Evolutionary conservation across 2,329 filamentous ascomycete species (phyloP).

Genomic region (Diaporthe helianthi): DNA sequence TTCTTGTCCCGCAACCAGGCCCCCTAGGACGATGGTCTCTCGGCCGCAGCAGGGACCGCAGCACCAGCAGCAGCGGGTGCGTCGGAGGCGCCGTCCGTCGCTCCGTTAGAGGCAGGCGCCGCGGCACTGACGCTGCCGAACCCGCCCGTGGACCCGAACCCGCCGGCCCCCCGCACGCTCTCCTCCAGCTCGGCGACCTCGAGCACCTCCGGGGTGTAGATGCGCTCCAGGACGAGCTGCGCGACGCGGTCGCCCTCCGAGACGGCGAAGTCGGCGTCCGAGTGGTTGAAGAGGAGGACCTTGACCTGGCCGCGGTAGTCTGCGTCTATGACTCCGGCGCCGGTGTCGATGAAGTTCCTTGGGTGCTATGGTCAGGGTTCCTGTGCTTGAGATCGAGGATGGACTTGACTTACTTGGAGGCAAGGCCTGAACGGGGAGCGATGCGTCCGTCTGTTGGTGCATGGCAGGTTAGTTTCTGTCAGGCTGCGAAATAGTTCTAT

Average conservation of each 20-base stretch:
- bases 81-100: conserved; percentile 3
- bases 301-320: conserved; percentile 96
- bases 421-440: conserved; percentile 89
- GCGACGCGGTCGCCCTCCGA: conserved; percentile 90
- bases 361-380: neutral
- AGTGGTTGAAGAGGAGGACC: conserved; percentile 93
- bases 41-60: conserved; percentile 9
- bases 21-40: conserved; percentile 34
- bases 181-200: conserved; percentile 89
- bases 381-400: too few species aligned
- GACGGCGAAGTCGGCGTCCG: conserved; percentile 80
- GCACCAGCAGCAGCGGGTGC: neutral
- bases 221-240: conserved; percentile 92
- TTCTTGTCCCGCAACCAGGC: conserved; percentile 31
- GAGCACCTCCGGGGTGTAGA: conserved; percentile 90
- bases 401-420: conserved; percentile 64
- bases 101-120: conserved; percentile 12
- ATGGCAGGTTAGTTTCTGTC: neutral
- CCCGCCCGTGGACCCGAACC: conserved; percentile 85
- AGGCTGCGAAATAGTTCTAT: neutral
- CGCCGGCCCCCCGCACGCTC: conserved; percentile 88
- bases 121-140: conserved; percentile 14
- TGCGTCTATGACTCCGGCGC: conserved; percentile 95
- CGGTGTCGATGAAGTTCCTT: conserved; percentile 88
- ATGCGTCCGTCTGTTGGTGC: conserved; percentile 76